Evolutionary conservation across 1,139 yeast species (phyloP), one percentile per base, ranked within the genome.

Genomic region (Scheffersomyces illinoinensis): DNA sequence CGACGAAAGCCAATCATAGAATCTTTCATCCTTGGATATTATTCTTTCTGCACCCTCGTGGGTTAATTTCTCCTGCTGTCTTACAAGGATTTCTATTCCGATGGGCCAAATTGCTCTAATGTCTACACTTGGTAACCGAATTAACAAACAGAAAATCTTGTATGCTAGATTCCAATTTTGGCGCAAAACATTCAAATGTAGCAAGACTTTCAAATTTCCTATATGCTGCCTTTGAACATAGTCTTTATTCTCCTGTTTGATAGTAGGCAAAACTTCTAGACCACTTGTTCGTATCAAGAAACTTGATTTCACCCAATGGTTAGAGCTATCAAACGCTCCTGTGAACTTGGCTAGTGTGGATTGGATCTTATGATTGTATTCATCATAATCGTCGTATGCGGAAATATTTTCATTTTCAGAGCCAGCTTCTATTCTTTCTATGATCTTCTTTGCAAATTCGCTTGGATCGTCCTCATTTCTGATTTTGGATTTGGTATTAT

Each of bases 91-190:
- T 54, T 78, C 81, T 3, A 85, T 71, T 0, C 90, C 91, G 1
- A 86, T 54, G 0, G 88, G 84, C 91, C 92, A 88, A 10, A 87
- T 69, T 1, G 81, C 72, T 59, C 86, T 73, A 2, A 87, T 67
- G 68, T 88, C 90, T 5, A 84, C 77, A 1, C 71, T 70, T 0
- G 83, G 83, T 1, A 83, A 68, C 56, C 88, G 68, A 0, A 86
- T 69, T 47, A 88, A 64, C 2, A 83, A 59, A 21, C 85, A 71
- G 63, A 85, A 85, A n/a, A 84, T 71, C 58, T 78, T 78, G 64
- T 84, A 85, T 0, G 90, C 88, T 18, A 75, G 56, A 8, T 69
- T 66, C 91, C 91, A 88, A n/a, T 86, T 79, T 47, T 75, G 67
- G 26, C 78, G 70, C 50, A 83, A 68, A 5, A 88, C 68, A 57